These are phyloP conservation scores for Aleurites moluccanus DNA, from an alignment of 441 rosid genomes.

Conservation along the genomic window DNA sequence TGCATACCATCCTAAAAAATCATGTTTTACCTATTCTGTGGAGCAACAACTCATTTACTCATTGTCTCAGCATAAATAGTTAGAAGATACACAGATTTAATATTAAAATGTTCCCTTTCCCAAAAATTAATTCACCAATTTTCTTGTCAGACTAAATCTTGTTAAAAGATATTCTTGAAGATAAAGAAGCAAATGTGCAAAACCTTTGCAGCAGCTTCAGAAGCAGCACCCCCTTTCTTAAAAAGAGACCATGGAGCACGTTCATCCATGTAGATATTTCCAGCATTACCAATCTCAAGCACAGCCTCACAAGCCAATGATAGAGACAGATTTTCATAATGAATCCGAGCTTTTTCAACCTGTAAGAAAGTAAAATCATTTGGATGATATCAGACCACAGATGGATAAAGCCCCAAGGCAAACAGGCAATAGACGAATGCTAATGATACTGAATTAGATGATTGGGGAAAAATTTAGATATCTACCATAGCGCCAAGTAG, in stretches of 20 bases:
- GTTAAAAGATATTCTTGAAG: not conserved
- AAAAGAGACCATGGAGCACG: conserved; percentile 84
- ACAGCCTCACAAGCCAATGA: conserved; percentile 88
- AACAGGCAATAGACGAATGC: not conserved
- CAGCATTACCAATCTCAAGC: conserved; percentile 82
- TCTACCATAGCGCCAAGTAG: not conserved
- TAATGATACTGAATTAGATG: not conserved
- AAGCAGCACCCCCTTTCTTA: conserved; percentile 81
- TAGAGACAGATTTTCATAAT: conserved; percentile 66
- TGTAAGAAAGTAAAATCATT: conserved; percentile 18
- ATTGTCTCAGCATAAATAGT: not conserved
- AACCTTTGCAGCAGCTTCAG: conserved; percentile 92
- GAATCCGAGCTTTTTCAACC: conserved; percentile 67
- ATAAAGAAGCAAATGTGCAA: not conserved
- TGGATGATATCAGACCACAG: too few species aligned
- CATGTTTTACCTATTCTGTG: not conserved
- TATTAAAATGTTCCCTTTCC: not conserved
- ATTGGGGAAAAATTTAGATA: not conserved
- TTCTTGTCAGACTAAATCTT: not conserved
- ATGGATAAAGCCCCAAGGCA: conserved; percentile 3
- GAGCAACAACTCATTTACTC: not conserved
- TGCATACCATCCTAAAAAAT: not conserved
- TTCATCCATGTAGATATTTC: conserved; percentile 80
- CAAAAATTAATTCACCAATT: not conserved
- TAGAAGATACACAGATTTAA: not conserved